Base-by-base conservation (phyloP, 2,329 filamentous ascomycete genomes). In the Exophiala calicioides region DNA sequence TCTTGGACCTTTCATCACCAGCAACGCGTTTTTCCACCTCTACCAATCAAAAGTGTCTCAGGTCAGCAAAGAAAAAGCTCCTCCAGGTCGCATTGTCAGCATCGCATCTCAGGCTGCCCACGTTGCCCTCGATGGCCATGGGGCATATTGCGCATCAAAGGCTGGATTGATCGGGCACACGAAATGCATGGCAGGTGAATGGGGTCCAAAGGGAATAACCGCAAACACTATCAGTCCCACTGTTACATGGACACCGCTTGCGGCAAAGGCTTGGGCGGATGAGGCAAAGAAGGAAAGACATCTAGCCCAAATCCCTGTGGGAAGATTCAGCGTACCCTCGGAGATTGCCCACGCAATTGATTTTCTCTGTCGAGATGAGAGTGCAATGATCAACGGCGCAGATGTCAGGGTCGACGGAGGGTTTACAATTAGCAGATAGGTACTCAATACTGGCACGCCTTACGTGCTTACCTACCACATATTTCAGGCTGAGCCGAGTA, bases 111-210 rank as follows among this genome's bases (percentile, higher is more conserved):
- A 75, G 51, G 73, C 72, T 1, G 71, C 70, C 3, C 71, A 75
- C 52, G 67, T 70, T 0, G 72, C 73, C 1, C 63, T 76, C 2
- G 65, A 67, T 34, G 62, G 65, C 1, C 73, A 76, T 44, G 69
- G 70, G 1, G 70, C 71, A 0, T 76, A 75, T 53, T 76, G 73
- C 46, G 72, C 73, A 1, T 72, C 68, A 3, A 76, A 75, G 40
- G 71, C 72, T 4, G 73, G 66, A 0, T 53, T 76, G 5, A 50
- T 72, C 12, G 72, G 70, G 0, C 44, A 75, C 34, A 74, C 70
- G 7, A 65, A 68, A 5, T 69, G 67, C 49, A 71, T 72, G 68
- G 73, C 73, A 0, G 69, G 65, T 18, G 73, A 76, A 50, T 76
- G 72, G 72, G 73, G 65, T 1, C 56, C 64, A 3, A 60, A 64